Percentiles rank a stretch among this genome's conserved stretches.
Conservation (phyloP, 2,329 filamentous ascomycete genomes). For the Clonostachys sp. region DNA sequence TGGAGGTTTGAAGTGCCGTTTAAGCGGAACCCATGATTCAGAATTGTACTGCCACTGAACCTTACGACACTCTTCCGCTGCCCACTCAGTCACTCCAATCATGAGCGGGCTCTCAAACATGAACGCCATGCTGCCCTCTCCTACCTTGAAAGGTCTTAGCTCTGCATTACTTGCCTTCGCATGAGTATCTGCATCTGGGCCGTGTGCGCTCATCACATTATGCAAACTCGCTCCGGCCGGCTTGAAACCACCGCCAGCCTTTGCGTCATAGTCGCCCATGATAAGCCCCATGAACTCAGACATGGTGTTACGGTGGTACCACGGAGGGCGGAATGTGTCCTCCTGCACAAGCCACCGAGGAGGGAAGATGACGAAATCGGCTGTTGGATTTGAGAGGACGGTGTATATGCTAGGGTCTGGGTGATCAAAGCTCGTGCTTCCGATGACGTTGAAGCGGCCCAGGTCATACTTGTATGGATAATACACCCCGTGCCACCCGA, state of each 20-base stretch:
- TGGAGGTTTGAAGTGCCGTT: neutral
- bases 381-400: slow-evolving; percentile 61
- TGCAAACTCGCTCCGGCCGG: slow-evolving; percentile 58
- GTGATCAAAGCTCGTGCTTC: slow-evolving; percentile 70
- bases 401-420: slow-evolving; percentile 78
- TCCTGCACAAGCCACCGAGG: slow-evolving; percentile 67
- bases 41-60: slow-evolving; percentile 65
- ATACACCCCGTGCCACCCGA: slow-evolving; percentile 78
- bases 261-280: slow-evolving; percentile 55
- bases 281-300: slow-evolving; percentile 63
- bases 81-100: slow-evolving; percentile 71
- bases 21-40: slow-evolving; percentile 60
- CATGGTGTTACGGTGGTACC: slow-evolving; percentile 69
- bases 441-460: slow-evolving; percentile 70
- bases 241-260: slow-evolving; percentile 51
- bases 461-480: slow-evolving; percentile 82
- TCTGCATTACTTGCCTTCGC: slow-evolving; percentile 51
- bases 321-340: slow-evolving; percentile 68
- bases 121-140: slow-evolving; percentile 59
- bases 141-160: slow-evolving; percentile 52
- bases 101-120: slow-evolving; percentile 69
- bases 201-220: slow-evolving; percentile 67
- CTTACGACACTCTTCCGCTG: slow-evolving; percentile 52
- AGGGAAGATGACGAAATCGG: slow-evolving; percentile 71
- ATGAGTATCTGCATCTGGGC: slow-evolving; percentile 52